phyloP scores from a whole-genome alignment of 768 basidiomycete species.

The Scleroderma bovista region DNA sequence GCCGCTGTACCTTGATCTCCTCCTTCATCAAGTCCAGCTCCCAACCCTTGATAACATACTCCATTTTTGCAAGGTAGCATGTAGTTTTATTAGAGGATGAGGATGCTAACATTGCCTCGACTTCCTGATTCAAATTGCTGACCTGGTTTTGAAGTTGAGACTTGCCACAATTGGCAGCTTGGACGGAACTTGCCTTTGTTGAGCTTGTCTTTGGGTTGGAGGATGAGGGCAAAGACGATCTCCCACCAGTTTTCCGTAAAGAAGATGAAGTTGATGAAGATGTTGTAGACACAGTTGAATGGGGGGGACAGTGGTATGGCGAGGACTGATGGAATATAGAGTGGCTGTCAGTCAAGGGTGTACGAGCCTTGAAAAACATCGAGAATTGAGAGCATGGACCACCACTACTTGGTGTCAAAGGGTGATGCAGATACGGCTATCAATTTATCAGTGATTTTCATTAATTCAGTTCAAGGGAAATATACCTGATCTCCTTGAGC shows the following conservation, averaged over 20 bases:
- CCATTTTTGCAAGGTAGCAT: background rate
- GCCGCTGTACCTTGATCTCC: background rate
- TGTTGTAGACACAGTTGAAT: background rate
- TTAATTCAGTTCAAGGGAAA: background rate
- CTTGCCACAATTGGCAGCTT: background rate
- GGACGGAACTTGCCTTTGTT: background rate
- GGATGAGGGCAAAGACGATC: background rate
- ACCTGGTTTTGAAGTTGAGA: background rate
- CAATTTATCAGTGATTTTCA: background rate
- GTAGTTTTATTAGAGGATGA: background rate
- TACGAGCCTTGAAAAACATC: background rate
- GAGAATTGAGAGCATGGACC: background rate
- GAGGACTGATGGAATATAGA: background rate
- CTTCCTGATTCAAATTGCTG: background rate
- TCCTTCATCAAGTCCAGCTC: background rate
- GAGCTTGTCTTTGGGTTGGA: background rate
- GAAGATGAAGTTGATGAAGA: background rate
- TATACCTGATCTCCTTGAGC: background rate
- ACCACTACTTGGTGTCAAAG: background rate
- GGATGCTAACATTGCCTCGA: background rate
- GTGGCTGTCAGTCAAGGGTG: background rate
- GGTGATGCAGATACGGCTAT: background rate
- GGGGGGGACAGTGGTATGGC: background rate
- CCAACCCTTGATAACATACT: background rate
- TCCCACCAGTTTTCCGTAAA: background rate